Evolutionary conservation across 306 rosid species (phyloP).

Genomic region (Inga oerstediana): DNA sequence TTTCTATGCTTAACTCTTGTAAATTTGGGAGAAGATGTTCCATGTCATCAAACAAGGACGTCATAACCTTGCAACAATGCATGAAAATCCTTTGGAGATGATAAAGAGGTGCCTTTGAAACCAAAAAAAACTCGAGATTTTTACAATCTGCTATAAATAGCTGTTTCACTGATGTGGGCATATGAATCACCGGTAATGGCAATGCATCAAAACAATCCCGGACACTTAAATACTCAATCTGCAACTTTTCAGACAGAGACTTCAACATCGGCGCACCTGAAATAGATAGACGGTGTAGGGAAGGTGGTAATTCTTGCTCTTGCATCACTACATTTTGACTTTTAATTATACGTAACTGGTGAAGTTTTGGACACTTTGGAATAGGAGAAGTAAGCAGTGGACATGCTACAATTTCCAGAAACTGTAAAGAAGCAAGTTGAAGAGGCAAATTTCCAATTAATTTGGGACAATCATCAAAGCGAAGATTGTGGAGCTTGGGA

Average conservation of each 20-base stretch:
- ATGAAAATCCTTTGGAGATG: background rate
- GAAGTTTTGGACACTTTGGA: background rate
- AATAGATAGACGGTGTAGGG: background rate
- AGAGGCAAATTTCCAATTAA: background rate
- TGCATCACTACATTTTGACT: background rate
- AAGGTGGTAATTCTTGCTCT: slow-evolving; percentile 7
- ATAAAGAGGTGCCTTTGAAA: background rate
- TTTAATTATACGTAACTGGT: rapidly evolving
- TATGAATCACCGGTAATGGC: background rate
- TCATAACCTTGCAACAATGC: background rate
- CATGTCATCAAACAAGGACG: background rate
- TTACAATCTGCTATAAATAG: background rate
- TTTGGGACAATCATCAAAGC: background rate
- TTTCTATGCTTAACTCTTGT: rapidly evolving
- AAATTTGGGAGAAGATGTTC: slow-evolving; percentile 1
- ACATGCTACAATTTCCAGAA: background rate
- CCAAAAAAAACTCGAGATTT: background rate
- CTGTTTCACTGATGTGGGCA: background rate
- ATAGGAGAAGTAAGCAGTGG: background rate
- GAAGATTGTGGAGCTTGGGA: background rate
- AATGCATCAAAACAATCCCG: background rate
- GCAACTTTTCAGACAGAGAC: background rate
- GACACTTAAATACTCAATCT: background rate
- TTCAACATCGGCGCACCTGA: background rate
- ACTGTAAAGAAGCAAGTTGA: background rate